These are phyloP conservation scores for Podila epicladia DNA, from an alignment of 192 early-diverging fungal species.

Conservation along the genomic window DNA sequence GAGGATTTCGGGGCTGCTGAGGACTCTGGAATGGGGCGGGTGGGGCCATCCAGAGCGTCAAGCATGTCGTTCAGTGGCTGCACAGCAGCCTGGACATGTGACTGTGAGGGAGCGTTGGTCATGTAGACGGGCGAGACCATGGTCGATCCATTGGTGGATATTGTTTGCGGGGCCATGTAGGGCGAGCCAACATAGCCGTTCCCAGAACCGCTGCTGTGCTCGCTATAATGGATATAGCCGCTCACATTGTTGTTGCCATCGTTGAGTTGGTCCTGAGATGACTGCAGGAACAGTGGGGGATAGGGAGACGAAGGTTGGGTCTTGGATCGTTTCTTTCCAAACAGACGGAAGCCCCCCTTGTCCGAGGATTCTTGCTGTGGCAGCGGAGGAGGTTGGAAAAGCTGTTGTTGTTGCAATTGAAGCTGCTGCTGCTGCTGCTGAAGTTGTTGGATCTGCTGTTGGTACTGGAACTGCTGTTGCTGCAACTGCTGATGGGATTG, in stretches of 20 bases:
- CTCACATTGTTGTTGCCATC: neutral
- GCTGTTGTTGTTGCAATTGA: neutral
- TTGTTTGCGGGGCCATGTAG: neutral
- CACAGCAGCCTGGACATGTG: neutral
- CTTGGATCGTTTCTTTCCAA: conserved; percentile 50
- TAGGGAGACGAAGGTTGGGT: conserved; percentile 36
- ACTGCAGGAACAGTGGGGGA: conserved; percentile 25
- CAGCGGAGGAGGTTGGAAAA: neutral
- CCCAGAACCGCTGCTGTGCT: neutral
- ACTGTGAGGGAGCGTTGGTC: conserved; percentile 1
- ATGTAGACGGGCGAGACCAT: conserved; percentile 22
- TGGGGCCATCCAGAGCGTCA: neutral
- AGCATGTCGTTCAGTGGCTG: neutral
- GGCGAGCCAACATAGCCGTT: neutral
- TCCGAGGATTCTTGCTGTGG: conserved; percentile 12
- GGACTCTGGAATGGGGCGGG: neutral
- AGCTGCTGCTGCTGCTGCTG: conserved; percentile 14
- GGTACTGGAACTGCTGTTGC: conserved; percentile 8
- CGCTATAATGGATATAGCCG: neutral
- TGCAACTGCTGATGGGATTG: conserved; percentile 6
- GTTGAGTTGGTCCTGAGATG: neutral
- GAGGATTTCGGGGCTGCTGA: conserved; percentile 20
- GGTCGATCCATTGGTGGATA: neutral
- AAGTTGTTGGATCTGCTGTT: conserved; percentile 5
- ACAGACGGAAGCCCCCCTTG: conserved; percentile 33